Evolutionary conservation across 2,329 filamentous ascomycete genomes (phyloP), one percentile per base, ranked within the genome.

Genomic region (Exophiala dermatitidis): DNA sequence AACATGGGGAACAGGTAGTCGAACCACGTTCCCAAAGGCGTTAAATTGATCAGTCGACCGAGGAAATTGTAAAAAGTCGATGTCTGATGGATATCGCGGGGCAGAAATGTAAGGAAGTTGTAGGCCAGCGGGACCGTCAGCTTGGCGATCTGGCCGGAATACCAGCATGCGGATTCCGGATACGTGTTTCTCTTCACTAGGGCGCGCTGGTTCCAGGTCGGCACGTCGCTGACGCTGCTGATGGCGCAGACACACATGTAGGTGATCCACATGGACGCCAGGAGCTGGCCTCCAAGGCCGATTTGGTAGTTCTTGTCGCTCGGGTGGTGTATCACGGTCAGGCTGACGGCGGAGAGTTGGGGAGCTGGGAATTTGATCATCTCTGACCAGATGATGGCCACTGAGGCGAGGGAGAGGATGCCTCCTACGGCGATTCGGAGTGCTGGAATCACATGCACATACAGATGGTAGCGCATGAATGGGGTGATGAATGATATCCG

Each of bases 211-310:
- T 93, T 87, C 93, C 93, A 98, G n/a, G 96, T 90, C 65, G 93
- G 94, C 63, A 95, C 88, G 66, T 95, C 89, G 9, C 85, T 89
- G 65, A 98, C 84, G 5, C 90, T 90, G 53, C 83, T 86, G 47
- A 97, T 80, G 3, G 93, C 89, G 44, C 90, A 90, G 9, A 86
- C 78, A 68, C 88, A 95, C 93, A 98, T 98, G 74, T 98, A 98
- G 53, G 90, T 77, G 56, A 98, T 84, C 93, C 93, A 98, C 9
- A 82, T 74, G 1, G 89, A 84, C 0, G 91, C 87, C 46, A 91
- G 85, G 42, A 90, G 69, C 68, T 98, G 93, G 3, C 90, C 89
- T 1, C 84, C 85, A 62, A 97, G 90, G 12, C 88, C 88, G 57
- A 97, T 84, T 52, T 87, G 83, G 29, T 84, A 85, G 52, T 82